Evolutionary conservation across 495 filamentous ascomycete species (phyloP).

Genomic region (Halenospora varia): DNA sequence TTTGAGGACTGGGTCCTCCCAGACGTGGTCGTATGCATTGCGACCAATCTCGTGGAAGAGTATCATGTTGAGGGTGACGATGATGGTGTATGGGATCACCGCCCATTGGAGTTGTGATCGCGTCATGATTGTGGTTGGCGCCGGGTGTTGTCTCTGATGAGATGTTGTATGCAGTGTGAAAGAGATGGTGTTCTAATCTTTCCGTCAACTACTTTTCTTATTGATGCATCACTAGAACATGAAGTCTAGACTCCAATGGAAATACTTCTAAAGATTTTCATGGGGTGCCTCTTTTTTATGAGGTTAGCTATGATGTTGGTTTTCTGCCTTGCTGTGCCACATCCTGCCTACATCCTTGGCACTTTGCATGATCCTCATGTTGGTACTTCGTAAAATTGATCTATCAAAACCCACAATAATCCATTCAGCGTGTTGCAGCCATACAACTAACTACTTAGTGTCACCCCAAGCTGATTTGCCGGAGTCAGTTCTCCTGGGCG

Average conservation of each 20-base stretch:
- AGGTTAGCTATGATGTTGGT: too few relatives aligned
- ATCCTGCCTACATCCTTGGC: background rate
- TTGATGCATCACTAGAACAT: background rate
- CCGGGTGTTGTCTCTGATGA: background rate
- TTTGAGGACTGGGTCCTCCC: background rate
- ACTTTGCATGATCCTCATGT: too few relatives aligned
- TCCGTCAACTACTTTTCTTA: background rate
- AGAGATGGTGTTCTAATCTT: background rate
- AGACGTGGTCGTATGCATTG: background rate
- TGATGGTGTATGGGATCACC: background rate
- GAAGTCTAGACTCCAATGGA: background rate
- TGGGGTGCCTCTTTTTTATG: background rate
- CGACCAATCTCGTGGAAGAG: background rate
- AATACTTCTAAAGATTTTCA: background rate
- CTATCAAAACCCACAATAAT: too few relatives aligned
- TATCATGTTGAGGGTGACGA: background rate
- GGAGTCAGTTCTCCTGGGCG: too few relatives aligned
- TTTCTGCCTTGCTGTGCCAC: background rate
- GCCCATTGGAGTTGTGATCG: background rate
- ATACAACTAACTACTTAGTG: too few relatives aligned
- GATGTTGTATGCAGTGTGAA: background rate
- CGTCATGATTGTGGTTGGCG: too few relatives aligned
- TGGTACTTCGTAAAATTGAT: too few relatives aligned
- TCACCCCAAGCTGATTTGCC: too few relatives aligned
- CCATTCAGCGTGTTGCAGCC: too few relatives aligned